Evolutionary conservation across 2,329 filamentous ascomycete genomes (phyloP), one percentile per base, ranked within the genome.

Genomic region (Colletotrichum filicis): DNA sequence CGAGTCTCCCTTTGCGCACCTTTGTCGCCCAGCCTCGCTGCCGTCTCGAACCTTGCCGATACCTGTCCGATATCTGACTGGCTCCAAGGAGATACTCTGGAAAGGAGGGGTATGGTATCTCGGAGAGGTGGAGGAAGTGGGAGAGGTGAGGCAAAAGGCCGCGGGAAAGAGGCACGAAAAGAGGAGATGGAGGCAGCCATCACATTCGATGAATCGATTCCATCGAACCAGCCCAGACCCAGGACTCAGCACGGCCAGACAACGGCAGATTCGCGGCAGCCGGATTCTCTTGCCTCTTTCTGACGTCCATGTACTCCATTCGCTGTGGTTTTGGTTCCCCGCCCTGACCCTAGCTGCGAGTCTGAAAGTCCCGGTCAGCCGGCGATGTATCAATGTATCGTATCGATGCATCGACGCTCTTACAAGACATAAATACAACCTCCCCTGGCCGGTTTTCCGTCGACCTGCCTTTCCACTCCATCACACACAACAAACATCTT

Each of bases 51-150:
- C 60, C 49, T 70, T 71, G 60, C 42, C 42, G 57, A 37, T 71
- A 49, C 46, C 60, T 49, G 55, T 61, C 66, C 59, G 60, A 73
- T 22, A 16, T 28, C 55, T 61, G 26, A 61, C 37, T 70, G 56
- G 60, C 14, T 6, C 66, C 22, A 73, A 49, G 71, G 71, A 71
- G 71, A 73, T 71, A 73, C 55, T 66, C 49, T 73, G 71, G 71
- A 65, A 67, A 74, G 68, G 68, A 72, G 71, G 71, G 71, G 68
- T 68, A 57, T 63, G 66, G 73, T 53, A 71, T 71, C 62, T 74
- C 73, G 73, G 73, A 55, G 60, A 73, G 57, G 73, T 74, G 73
- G 73, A 74, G 64, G 60, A 56, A 26, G 30, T 56, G 30, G 60
- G 60, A 56, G 42, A 24, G 35, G 24, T 24, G 53, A 52, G 60